A percentile compares a stretch with the other conserved stretches of the same genome.
Evolutionary conservation across 805 yeast genomes (phyloP).

Genomic region (Saccharomycopsis babjevae): DNA sequence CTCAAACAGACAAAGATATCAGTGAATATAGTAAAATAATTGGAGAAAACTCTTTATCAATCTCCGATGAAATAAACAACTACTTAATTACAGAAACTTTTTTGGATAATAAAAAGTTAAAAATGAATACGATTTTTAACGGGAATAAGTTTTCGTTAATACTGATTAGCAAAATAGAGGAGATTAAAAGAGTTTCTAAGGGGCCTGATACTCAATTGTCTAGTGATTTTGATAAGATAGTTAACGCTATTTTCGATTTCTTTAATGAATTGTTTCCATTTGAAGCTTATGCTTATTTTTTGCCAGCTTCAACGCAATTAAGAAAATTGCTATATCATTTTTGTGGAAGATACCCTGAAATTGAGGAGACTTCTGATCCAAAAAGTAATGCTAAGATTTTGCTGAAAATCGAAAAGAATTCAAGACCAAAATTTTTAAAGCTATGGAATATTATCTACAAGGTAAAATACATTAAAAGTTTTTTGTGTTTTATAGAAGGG

Average conservation of each 20-base stretch:
- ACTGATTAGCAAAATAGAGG: background rate
- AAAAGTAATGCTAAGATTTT: slow-evolving; percentile 18
- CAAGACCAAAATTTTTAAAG: slow-evolving; percentile 3
- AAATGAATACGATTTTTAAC: background rate
- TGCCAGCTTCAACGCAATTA: background rate
- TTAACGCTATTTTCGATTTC: background rate
- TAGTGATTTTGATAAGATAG: background rate
- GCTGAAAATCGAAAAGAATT: slow-evolving; percentile 8
- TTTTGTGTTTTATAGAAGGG: background rate
- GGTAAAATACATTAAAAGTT: slow-evolving; percentile 1
- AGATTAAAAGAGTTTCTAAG: background rate
- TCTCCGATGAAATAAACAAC: background rate
- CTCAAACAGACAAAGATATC: background rate
- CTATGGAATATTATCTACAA: slow-evolving; percentile 11
- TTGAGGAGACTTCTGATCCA: slow-evolving; percentile 20
- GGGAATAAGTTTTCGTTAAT: background rate
- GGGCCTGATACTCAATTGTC: background rate
- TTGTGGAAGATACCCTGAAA: slow-evolving; percentile 18
- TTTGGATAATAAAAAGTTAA: background rate
- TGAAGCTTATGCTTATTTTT: slow-evolving; percentile 1
- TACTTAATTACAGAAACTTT: background rate
- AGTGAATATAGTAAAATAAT: background rate
- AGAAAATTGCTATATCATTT: slow-evolving; percentile 13
- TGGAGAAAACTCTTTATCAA: background rate
- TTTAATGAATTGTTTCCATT: background rate